Evolutionary conservation across 768 basidiomycete species (phyloP), one percentile per base, ranked within the genome.

Genomic region (Suillus fuscotomentosus): DNA sequence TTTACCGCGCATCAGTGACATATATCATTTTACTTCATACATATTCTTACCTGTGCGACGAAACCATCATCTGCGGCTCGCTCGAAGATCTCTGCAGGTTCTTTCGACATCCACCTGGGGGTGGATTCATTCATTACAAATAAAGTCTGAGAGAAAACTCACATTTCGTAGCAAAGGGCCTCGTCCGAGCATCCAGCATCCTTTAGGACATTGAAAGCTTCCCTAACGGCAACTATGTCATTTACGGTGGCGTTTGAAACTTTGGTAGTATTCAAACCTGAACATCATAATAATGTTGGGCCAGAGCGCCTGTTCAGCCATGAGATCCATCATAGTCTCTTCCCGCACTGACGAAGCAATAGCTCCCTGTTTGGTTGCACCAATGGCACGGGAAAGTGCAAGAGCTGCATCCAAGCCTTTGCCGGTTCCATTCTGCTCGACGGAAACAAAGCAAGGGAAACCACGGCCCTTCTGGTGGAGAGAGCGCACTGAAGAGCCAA

Each of bases 71-170:
- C 87, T 7, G 87, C 87, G 9, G 87, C 86, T 20, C 84, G 78
- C 72, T 88, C 87, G 70, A 88, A 88, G 47, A 88, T 87, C 68
- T 88, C 87, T 8, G 87, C 87, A 1, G 87, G 86, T 68, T 88
- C 87, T 68, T 88, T 88, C 31, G 87, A 88, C 86, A 88, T 88
- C 87, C 87, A 87, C 86, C 86, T 86, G 57, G 8, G 39, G 57
- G 24, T 3, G 36, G 43, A 31, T 59, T 63, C 9, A 24, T 59
- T 63, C 9, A 55, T 39, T 62, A 48, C 24, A 54, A 5, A 42
- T 65, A 38, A 47, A n/a, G 1, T 20, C 11, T 11, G n/a, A 57
- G 9, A n/a, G 51, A 45, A 5, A 4, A 69, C 74, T 36, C 20
- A 86, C 87, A 88, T 87, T 70, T 88, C 87, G 71, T 87, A 87